Evolutionary conservation across 2,329 filamentous ascomycete species (phyloP).

Genomic region (Arthrobotrys conoides): DNA sequence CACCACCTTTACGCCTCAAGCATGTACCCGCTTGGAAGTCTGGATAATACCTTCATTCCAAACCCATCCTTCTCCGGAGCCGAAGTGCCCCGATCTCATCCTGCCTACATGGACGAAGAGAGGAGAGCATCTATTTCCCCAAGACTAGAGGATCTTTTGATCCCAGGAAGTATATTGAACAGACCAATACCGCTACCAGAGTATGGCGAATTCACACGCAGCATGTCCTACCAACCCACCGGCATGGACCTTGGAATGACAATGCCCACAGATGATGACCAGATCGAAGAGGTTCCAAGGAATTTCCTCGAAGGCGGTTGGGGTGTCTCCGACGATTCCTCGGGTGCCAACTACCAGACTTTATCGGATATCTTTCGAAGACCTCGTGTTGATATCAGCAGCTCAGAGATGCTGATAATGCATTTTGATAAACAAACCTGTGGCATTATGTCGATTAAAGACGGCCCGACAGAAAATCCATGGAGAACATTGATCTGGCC

Average conservation of each 20-base stretch:
- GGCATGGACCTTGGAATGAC: constrained; percentile 47
- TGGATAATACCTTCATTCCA: constrained; percentile 53
- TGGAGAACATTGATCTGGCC: constrained; percentile 81
- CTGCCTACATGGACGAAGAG: constrained; percentile 54
- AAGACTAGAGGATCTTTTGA: constrained; percentile 69
- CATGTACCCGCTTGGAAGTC: constrained; percentile 46
- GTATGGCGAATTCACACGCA: constrained; percentile 61
- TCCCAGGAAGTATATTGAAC: constrained; percentile 70
- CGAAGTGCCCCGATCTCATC: constrained; percentile 54
- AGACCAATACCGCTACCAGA: constrained; percentile 66
- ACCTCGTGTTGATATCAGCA: constrained; percentile 69
- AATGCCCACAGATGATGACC: constrained; percentile 67
- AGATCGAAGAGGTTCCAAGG: constrained; percentile 73
- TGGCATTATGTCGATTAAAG: constrained; percentile 79
- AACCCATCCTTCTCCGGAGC: constrained; percentile 46
- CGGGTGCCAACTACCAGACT: constrained; percentile 31
- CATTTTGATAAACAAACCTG: constrained; percentile 78
- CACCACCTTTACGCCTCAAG: constrained; percentile 51
- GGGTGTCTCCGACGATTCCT: constrained; percentile 36
- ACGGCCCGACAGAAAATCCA: constrained; percentile 78
- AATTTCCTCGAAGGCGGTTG: constrained; percentile 40
- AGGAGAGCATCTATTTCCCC: constrained; percentile 65
- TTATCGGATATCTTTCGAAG: constrained; percentile 67
- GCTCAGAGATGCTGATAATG: constrained; percentile 75
- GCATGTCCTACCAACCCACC: constrained; percentile 32